phyloP scores from a whole-genome alignment of 2,329 filamentous ascomycete genomes.

The Fusarium transvaalense region DNA sequence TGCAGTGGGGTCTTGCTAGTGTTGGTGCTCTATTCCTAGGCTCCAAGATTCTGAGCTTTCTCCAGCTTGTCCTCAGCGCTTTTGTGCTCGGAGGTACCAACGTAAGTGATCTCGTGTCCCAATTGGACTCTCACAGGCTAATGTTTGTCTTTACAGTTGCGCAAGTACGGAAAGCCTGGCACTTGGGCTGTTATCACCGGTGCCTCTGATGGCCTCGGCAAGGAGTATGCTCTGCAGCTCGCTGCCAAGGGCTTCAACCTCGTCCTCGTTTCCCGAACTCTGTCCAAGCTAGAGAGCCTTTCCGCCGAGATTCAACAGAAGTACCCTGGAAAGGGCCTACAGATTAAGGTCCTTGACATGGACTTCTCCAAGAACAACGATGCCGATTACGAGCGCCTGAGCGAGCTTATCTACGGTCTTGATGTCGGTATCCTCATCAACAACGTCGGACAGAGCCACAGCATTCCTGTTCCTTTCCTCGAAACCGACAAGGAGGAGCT shows the following conservation, averaged over 20 bases:
- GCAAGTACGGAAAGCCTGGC: conserved; percentile 89
- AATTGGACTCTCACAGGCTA: neutral
- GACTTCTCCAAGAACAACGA: conserved; percentile 88
- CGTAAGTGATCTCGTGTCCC: conserved; percentile 57
- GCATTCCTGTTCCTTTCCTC: conserved; percentile 89
- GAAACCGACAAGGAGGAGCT: conserved; percentile 85
- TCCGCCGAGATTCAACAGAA: conserved; percentile 80
- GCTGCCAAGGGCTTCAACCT: conserved; percentile 94
- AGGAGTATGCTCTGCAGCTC: conserved; percentile 93
- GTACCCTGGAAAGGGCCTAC: conserved; percentile 69
- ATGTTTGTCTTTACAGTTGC: conserved; percentile 69
- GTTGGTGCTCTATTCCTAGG: conserved; percentile 71
- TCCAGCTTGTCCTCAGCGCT: conserved; percentile 73
- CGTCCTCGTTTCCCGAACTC: conserved; percentile 94
- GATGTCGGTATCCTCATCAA: conserved; percentile 93
- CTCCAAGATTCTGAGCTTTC: conserved; percentile 68
- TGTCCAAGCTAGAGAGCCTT: conserved; percentile 86
- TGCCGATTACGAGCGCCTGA: conserved; percentile 81
- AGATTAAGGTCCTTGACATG: conserved; percentile 87
- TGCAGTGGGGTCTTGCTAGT: conserved; percentile 61
- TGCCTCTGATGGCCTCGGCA: conserved; percentile 95
- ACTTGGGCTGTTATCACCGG: conserved; percentile 96
- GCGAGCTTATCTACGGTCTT: conserved; percentile 75
- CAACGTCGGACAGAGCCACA: conserved; percentile 96
- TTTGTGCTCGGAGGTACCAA: conserved; percentile 76